Evolutionary conservation across 2,329 filamentous ascomycete genomes (phyloP), one percentile per base, ranked within the genome.

Genomic region (Pseudogymnoascus destructans): DNA sequence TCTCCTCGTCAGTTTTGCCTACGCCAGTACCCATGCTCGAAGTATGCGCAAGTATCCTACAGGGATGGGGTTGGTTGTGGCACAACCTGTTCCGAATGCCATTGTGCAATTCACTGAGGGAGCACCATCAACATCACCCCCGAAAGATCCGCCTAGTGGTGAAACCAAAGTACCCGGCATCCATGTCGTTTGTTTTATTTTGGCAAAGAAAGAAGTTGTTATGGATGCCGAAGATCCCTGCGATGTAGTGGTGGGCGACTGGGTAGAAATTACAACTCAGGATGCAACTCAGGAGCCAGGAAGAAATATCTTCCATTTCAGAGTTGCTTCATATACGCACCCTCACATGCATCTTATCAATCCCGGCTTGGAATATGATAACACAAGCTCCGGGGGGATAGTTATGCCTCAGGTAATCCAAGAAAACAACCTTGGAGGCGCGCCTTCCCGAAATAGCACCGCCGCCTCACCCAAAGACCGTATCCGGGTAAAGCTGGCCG

Each of bases 1-100:
- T 67, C 75, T 96, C 1, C 77, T 96, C 0, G 72, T 95, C 52
- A 91, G 83, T 69, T 87, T 96, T 67, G 91, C 89, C 69, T 93
- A 90, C 57, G 27, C 64, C n/a, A 65, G 64, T 36, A 68, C 67
- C n/a, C 38, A 15, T n/a, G 64, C 66, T 65, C 60, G 63, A 13
- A 61, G 62, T 59, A 58, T 70, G 23, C 65, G 68, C 23, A 66
- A 68, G 25, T 69, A 67, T 42, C 68, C 68, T 4, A 68, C 63
- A 55, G 68, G 68, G 13, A 69, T 70, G 67, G 65, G 64, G 59
- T 63, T 70, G 15, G 57, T 58, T 23, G 68, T 70, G 6, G 67
- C 68, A 38, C 60, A 60, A 11, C 60, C 46, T 4, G 32, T 35
- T 17, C 46, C 46, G 25, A 52, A 52, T 30, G 25, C 46, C 46